Evolutionary conservation across 129 eudicot genomes (phyloP).

Genomic region (Pseudognaphalium luteoalbum): DNA sequence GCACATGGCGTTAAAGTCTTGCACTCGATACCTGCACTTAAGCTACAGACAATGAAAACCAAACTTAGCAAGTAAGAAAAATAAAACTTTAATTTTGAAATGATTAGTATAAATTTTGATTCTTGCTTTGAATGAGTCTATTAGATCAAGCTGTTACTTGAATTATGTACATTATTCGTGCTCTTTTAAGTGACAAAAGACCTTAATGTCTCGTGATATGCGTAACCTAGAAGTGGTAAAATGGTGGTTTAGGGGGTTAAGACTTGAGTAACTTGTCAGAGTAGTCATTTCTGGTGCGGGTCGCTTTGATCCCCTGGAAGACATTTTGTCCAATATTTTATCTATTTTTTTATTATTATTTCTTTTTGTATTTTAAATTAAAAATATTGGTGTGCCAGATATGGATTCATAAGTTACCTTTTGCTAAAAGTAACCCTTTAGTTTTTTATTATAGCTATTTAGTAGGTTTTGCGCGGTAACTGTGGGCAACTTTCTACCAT

Average conservation of each 20-base stretch:
- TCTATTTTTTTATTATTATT: too few species aligned
- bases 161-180: not conserved
- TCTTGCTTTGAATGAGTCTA: conserved; percentile 9
- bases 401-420: not conserved
- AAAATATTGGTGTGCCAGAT: not conserved
- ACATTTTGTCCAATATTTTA: too few species aligned
- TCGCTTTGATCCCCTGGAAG: too few species aligned
- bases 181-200: not conserved
- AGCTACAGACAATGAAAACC: conserved; percentile 88
- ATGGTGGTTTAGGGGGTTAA: not conserved
- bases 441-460: not conserved
- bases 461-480: not conserved
- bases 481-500: not conserved
- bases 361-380: too few species aligned
- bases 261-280: not conserved
- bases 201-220: conserved; percentile 5
- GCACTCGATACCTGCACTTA: conserved; percentile 89
- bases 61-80: conserved; percentile 89
- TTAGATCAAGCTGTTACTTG: not conserved
- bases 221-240: not conserved
- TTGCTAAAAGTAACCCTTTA: too few species aligned
- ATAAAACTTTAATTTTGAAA: conserved; percentile 5
- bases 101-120: not conserved
- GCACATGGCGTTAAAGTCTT: conserved; percentile 83
- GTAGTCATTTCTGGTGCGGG: not conserved